Conservation (phyloP, 768 basidiomycete species). For the Podaxis sp. region DNA sequence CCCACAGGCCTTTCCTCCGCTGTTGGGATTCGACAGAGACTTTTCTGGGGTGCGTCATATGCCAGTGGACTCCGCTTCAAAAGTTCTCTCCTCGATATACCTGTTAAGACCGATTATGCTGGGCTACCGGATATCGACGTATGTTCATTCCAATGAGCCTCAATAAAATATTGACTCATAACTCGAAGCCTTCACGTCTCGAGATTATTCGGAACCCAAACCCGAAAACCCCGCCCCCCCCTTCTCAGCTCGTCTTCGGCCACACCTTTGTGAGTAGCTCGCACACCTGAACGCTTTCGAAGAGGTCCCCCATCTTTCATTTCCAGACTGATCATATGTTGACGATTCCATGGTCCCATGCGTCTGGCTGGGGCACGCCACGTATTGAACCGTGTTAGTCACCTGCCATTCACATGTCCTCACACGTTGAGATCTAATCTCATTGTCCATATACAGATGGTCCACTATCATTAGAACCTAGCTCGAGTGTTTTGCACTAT, state of each 20-base stretch:
- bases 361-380: conserved; percentile 80
- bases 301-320: conserved; percentile 8
- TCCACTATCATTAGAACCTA: conserved; percentile 73
- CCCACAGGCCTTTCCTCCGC: conserved; percentile 8
- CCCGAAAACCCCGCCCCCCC: conserved; percentile 63
- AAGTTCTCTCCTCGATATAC: conserved; percentile 17
- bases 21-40: background rate
- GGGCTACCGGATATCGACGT: conserved; percentile 37
- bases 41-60: conserved; percentile 13
- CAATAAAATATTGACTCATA: background rate
- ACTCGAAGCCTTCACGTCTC: conserved; percentile 49
- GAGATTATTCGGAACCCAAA: conserved; percentile 45
- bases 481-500: conserved; percentile 85
- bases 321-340: conserved; percentile 85
- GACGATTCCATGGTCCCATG: conserved; percentile 68
- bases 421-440: background rate
- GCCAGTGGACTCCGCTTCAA: background rate
- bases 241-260: conserved; percentile 77
- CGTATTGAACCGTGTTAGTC: conserved; percentile 80
- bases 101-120: conserved; percentile 9
- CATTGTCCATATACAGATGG: conserved; percentile 49
- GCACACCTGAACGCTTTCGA: background rate
- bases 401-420: conserved; percentile 13
- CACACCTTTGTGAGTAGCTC: conserved; percentile 68
- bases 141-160: conserved; percentile 11